These are phyloP conservation scores for Russula sp. DNA, from an alignment of 768 basidiomycete species.

Conservation along the genomic window DNA sequence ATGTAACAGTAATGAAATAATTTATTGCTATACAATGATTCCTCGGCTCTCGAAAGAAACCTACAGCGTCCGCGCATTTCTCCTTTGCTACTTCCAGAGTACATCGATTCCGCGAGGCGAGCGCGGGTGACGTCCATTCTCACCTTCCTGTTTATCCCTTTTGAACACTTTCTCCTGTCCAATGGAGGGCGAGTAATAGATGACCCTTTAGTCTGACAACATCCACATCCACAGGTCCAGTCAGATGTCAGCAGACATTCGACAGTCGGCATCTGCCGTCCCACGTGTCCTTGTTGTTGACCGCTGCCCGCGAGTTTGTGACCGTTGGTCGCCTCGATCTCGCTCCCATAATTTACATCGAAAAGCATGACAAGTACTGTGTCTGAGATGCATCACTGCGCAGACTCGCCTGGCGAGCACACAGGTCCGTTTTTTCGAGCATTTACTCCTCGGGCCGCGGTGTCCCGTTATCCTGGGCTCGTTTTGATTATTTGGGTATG, in stretches of 20 bases:
- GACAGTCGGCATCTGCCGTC: neutral
- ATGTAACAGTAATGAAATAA: neutral
- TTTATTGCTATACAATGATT: neutral
- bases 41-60: conserved; percentile 17
- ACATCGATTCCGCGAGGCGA: conserved; percentile 1
- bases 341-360: conserved; percentile 2
- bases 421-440: neutral
- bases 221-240: neutral
- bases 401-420: neutral
- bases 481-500: conserved; percentile 11
- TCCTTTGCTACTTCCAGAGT: neutral
- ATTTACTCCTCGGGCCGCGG: conserved; percentile 9
- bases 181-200: neutral
- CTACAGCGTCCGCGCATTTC: neutral
- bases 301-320: neutral
- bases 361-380: neutral
- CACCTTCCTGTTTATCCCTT: neutral
- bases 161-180: neutral
- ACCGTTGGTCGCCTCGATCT: neutral
- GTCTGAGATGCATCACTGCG: neutral
- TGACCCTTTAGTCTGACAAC: neutral
- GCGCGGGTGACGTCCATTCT: neutral
- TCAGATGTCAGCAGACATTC: neutral
- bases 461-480: conserved; percentile 1
- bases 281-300: neutral